phyloP scores from a whole-genome alignment of 208 protist species.

The Phytomonas sp. region DNA sequence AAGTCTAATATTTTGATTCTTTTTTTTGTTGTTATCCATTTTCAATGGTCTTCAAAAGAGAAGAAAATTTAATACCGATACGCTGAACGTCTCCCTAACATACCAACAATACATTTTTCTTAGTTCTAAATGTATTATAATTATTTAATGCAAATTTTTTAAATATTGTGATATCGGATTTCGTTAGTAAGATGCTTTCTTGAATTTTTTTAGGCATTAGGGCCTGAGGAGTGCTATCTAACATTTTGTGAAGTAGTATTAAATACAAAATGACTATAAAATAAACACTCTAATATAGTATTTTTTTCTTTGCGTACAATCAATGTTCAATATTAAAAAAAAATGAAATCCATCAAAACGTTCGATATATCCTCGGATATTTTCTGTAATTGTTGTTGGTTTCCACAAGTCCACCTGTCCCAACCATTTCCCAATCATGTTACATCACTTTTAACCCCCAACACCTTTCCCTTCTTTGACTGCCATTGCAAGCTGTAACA shows the following conservation, averaged over 20 bases:
- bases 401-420: neutral
- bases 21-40: constrained; percentile 9
- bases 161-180: neutral
- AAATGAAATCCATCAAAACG: constrained; percentile 1
- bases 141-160: neutral
- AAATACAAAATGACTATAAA: neutral
- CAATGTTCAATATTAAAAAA: constrained; percentile 11
- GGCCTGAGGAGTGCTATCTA: neutral
- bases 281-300: neutral
- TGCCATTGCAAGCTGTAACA: neutral
- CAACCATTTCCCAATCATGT: neutral
- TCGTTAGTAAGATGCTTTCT: neutral
- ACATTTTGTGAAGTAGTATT: neutral
- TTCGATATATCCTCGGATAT: neutral
- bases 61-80: neutral
- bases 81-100: neutral
- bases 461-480: neutral
- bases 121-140: neutral
- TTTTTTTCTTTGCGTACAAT: neutral
- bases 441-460: neutral
- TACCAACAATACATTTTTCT: neutral
- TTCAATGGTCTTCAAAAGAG: constrained; percentile 7
- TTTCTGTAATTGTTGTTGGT: neutral
- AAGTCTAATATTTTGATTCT: constrained; percentile 7
- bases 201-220: neutral